phyloP scores from a whole-genome alignment of 257 asterid species.

The Nicotiana undulata region DNA sequence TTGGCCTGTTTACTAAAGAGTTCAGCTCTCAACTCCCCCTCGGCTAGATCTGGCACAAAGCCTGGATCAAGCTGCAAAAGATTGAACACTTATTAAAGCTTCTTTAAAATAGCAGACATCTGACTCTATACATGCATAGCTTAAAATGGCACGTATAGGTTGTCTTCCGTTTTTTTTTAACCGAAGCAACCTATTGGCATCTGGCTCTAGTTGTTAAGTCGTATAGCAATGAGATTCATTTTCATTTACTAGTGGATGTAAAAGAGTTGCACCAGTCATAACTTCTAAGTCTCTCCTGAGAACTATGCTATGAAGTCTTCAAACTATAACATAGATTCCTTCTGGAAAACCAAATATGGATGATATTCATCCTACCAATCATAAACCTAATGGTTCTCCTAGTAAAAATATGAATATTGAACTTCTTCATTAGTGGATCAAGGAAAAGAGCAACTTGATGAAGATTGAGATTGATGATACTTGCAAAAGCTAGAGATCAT shows the following conservation, averaged over 20 bases:
- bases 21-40: slow-evolving; percentile 47
- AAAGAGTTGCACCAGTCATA: not conserved
- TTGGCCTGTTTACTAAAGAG: slow-evolving; percentile 23
- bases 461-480: not conserved
- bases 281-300: not conserved
- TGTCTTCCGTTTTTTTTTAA: not conserved
- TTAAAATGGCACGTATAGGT: not conserved
- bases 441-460: not conserved
- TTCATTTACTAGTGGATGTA: not conserved
- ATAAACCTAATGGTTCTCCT: not conserved
- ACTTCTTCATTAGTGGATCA: not conserved
- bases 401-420: not conserved
- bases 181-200: not conserved
- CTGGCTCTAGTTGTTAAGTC: not conserved
- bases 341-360: not conserved
- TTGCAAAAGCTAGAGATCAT: not conserved
- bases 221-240: not conserved
- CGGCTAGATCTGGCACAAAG: slow-evolving; percentile 29
- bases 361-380: not conserved
- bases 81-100: slow-evolving; percentile 5
- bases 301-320: not conserved
- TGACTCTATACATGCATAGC: not conserved
- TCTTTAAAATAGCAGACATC: not conserved
- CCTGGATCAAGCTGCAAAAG: slow-evolving; percentile 54
- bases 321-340: not conserved